These are phyloP conservation scores for Periconia sp. DNA, from an alignment of 2,329 filamentous ascomycete genomes.

Conservation along the genomic window DNA sequence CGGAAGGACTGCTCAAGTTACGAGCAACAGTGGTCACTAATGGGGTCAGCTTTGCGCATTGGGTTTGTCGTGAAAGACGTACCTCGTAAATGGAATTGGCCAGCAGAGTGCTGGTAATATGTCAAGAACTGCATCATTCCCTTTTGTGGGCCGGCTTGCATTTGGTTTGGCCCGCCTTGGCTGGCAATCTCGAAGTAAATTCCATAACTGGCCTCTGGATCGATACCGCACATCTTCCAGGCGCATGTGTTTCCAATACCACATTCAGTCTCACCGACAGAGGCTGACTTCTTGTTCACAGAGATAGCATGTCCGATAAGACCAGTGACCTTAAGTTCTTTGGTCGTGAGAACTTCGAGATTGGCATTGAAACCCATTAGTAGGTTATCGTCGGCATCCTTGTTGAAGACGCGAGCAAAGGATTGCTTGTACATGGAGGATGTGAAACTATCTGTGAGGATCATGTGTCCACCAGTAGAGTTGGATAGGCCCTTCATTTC, in stretches of 20 bases:
- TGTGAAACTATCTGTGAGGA: constrained; percentile 96
- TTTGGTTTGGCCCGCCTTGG: constrained; percentile 81
- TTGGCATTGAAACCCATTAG: constrained; percentile 98
- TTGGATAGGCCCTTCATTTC: constrained; percentile 99
- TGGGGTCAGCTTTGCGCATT: constrained; percentile 11
- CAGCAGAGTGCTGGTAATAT: constrained; percentile 96
- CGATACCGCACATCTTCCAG: constrained; percentile 99
- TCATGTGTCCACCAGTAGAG: constrained; percentile 96
- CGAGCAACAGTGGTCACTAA: constrained; percentile 86
- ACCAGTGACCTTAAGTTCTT: constrained; percentile 96
- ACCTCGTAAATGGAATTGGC: constrained; percentile 85
- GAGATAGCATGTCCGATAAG: constrained; percentile 96
- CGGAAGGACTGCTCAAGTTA: constrained; percentile 88
- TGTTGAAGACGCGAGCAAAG: constrained; percentile 95
- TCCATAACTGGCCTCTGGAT: constrained; percentile 89
- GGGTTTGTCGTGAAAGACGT: constrained; percentile 1
- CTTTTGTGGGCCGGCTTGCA: constrained; percentile 85
- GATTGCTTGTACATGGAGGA: constrained; percentile 99
- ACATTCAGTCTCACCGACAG: constrained; percentile 95
- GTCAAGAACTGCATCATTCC: constrained; percentile 98
- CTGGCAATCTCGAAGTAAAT: constrained; percentile 98
- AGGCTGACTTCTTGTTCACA: constrained; percentile 96
- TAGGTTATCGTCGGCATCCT: constrained; percentile 91
- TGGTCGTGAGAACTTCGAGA: constrained; percentile 92
- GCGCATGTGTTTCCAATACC: constrained; percentile 98